phyloP scores from a whole-genome alignment of 2,329 filamentous ascomycete species.

The Phaeosphaeriaceae sp. region DNA sequence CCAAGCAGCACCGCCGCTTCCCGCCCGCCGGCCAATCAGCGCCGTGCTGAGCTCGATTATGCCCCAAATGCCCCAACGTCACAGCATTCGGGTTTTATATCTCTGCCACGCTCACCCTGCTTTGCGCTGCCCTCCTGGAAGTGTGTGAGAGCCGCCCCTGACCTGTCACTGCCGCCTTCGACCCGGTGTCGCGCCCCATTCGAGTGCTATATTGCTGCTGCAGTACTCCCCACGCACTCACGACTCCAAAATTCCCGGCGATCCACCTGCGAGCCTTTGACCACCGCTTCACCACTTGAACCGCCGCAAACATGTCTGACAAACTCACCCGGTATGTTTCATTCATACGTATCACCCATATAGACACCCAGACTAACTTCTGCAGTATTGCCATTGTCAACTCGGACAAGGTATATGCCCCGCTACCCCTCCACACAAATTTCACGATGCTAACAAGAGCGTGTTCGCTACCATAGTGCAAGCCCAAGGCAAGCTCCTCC shows the following conservation, averaged over 20 bases:
- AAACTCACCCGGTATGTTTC: conserved; percentile 85
- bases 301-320: conserved; percentile 73
- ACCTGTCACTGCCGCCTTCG: background rate
- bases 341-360: background rate
- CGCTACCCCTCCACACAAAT: conserved; percentile 52
- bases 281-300: conserved; percentile 14
- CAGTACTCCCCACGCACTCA: conserved; percentile 22
- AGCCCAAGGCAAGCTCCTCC: conserved; percentile 72
- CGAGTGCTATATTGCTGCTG: background rate
- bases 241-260: conserved; percentile 27
- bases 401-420: conserved; percentile 81
- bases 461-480: conserved; percentile 70
- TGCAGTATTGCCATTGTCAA: conserved; percentile 94
- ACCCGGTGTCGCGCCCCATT: background rate
- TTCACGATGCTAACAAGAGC: conserved; percentile 40
- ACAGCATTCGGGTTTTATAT: conserved; percentile 9
- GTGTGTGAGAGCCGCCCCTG: background rate
- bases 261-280: conserved; percentile 14
- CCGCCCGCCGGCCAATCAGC: conserved; percentile 28
- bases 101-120: conserved; percentile 11
- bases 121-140: conserved; percentile 1
- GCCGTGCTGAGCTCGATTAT: conserved; percentile 20
- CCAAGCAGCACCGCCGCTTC: conserved; percentile 3
- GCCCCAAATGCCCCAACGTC: conserved; percentile 31
- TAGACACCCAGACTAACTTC: conserved; percentile 21